phyloP scores from a whole-genome alignment of 2,329 filamentous ascomycete genomes.

The Tolypocladium sp. region DNA sequence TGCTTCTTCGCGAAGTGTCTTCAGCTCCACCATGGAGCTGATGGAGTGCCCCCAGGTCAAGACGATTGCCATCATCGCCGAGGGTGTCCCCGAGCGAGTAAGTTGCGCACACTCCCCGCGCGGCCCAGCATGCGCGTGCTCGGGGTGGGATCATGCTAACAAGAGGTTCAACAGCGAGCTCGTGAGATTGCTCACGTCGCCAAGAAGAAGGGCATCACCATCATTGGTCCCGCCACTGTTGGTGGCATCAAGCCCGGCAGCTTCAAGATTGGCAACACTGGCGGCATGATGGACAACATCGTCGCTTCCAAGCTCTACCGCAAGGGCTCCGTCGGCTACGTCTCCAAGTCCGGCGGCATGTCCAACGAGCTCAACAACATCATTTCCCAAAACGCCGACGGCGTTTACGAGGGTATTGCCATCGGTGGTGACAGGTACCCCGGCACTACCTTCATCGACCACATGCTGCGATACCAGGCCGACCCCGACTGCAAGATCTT shows the following conservation, averaged over 20 bases:
- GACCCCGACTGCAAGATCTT: constrained; percentile 98
- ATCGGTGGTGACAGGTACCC: constrained; percentile 99
- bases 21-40: constrained; percentile 96
- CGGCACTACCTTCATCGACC: constrained; percentile 98
- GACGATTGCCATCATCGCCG: constrained; percentile 98
- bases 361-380: constrained; percentile 99
- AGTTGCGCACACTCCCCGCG: constrained; percentile 25
- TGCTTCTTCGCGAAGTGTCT: constrained; percentile 96
- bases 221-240: constrained; percentile 95
- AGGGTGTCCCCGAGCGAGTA: constrained; percentile 97
- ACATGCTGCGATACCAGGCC: constrained; percentile 90
- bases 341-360: constrained; percentile 99
- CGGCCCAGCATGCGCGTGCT: neutral
- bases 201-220: constrained; percentile 97
- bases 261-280: constrained; percentile 99
- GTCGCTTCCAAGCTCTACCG: constrained; percentile 99
- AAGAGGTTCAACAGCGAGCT: constrained; percentile 54
- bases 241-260: constrained; percentile 98
- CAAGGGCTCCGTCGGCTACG: constrained; percentile 96
- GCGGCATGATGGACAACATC: constrained; percentile 99
- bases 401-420: constrained; percentile 97
- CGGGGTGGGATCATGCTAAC: constrained; percentile 8
- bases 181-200: constrained; percentile 96
- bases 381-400: constrained; percentile 89
- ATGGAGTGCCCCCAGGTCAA: constrained; percentile 97